Conservation (phyloP, 768 basidiomycete genomes). For the Leccinum subgranulosum region DNA sequence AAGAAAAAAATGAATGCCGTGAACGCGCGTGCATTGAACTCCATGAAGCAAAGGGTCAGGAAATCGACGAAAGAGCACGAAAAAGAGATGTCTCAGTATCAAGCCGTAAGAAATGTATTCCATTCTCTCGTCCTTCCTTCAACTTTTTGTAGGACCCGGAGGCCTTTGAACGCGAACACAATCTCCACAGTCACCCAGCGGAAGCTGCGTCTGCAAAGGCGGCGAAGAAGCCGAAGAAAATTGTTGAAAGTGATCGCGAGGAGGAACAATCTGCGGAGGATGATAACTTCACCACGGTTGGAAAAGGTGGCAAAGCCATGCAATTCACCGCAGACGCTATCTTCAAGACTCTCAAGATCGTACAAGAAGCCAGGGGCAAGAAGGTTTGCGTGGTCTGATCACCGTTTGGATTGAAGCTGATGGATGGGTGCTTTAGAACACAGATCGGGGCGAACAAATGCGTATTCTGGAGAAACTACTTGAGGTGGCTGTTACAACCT, state of each 20-base stretch:
- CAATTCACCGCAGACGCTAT: constrained; percentile 82
- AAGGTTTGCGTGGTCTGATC: constrained; percentile 59
- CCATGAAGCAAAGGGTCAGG: constrained; percentile 98
- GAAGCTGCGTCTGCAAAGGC: constrained; percentile 37
- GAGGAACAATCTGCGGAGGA: constrained; percentile 38
- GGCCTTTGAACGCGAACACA: constrained; percentile 77
- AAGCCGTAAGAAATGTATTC: constrained; percentile 50
- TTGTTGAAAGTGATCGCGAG: constrained; percentile 37
- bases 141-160: constrained; percentile 69
- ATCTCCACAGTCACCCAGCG: constrained; percentile 47
- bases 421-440: constrained; percentile 59
- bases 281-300: constrained; percentile 87
- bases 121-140: background rate
- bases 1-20: constrained; percentile 96
- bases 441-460: constrained; percentile 93
- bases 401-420: constrained; percentile 8
- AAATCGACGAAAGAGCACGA: constrained; percentile 91
- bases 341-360: constrained; percentile 86
- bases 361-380: constrained; percentile 93
- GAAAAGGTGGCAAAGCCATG: constrained; percentile 82
- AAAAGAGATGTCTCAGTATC: constrained; percentile 71
- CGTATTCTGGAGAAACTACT: constrained; percentile 84
- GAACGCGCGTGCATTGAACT: constrained; percentile 90
- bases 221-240: constrained; percentile 36
- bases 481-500: constrained; percentile 80